Evolutionary conservation across 1,139 yeast genomes (phyloP).

Genomic region (Geotrichum europaeum): DNA sequence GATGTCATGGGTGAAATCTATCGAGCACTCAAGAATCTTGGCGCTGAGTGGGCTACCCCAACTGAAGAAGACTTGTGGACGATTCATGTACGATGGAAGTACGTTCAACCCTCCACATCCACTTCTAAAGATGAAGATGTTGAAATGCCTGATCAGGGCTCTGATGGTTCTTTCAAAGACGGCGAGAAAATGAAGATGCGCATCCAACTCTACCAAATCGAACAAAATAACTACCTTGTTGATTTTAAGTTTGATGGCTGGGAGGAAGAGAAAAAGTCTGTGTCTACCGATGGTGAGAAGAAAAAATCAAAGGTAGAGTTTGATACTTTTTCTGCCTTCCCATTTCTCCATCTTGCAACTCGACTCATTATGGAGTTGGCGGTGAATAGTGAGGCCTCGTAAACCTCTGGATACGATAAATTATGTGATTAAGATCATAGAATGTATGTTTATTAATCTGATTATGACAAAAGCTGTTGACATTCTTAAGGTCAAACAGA

Average conservation of each 20-base stretch:
- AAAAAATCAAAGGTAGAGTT: slow-evolving; percentile 30
- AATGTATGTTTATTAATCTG: neutral
- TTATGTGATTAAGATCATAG: neutral
- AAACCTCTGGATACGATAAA: neutral
- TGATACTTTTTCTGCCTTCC: slow-evolving; percentile 85
- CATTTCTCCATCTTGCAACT: slow-evolving; percentile 88
- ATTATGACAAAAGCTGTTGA: neutral
- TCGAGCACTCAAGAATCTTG: slow-evolving; percentile 84
- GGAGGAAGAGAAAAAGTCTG: slow-evolving; percentile 44
- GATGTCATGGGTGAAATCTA: slow-evolving; percentile 99
- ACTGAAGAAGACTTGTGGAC: slow-evolving; percentile 90
- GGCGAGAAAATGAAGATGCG: slow-evolving; percentile 79
- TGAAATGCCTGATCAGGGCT: slow-evolving; percentile 2
- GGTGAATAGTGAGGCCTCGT: slow-evolving; percentile 55
- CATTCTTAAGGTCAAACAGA: neutral
- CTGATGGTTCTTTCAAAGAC: slow-evolving; percentile 11
- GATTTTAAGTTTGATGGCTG: slow-evolving; percentile 98
- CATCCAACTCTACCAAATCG: slow-evolving; percentile 90
- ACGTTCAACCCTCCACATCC: slow-evolving; percentile 26
- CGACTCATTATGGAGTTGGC: slow-evolving; percentile 93
- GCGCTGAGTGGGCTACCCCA: slow-evolving; percentile 97
- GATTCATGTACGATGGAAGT: slow-evolving; percentile 88
- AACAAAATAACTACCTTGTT: slow-evolving; percentile 90
- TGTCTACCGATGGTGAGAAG: slow-evolving; percentile 35
- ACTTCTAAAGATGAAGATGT: slow-evolving; percentile 11